Evolutionary conservation across 2,329 filamentous ascomycete genomes (phyloP).

Genomic region (Colletotrichum lentis): DNA sequence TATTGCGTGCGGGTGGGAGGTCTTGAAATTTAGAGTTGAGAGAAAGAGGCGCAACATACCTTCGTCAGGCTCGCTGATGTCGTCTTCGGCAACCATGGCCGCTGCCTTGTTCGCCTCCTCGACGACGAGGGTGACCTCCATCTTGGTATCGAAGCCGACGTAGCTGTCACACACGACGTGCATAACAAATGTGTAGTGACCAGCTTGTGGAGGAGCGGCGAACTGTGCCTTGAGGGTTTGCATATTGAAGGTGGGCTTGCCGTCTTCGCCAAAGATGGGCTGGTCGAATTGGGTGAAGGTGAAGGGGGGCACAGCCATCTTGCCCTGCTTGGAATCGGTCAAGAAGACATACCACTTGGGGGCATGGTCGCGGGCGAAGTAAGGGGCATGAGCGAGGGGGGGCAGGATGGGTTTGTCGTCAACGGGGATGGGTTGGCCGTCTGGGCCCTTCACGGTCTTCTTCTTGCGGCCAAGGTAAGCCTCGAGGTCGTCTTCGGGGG

Average conservation of each 20-base stretch:
- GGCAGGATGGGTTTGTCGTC: conserved; percentile 75
- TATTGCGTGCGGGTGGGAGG: background rate
- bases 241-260: conserved; percentile 90
- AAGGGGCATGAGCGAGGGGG: conserved; percentile 88
- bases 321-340: conserved; percentile 90
- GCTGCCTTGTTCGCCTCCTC: conserved; percentile 88
- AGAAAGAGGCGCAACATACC: conserved; percentile 62
- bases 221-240: conserved; percentile 98
- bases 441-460: conserved; percentile 66
- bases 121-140: conserved; percentile 87
- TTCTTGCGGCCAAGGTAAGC: conserved; percentile 82
- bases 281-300: conserved; percentile 94
- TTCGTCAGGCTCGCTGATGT: conserved; percentile 97
- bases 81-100: conserved; percentile 83
- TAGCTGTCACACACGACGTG: conserved; percentile 95
- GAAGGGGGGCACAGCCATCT: conserved; percentile 95
- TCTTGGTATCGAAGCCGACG: conserved; percentile 89
- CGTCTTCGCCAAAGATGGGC: conserved; percentile 80
- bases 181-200: conserved; percentile 94
- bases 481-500: conserved; percentile 90
- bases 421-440: conserved; percentile 64
- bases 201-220: conserved; percentile 88
- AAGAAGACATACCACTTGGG: conserved; percentile 96
- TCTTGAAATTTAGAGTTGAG: background rate
- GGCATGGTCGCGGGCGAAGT: conserved; percentile 87